Conservation (phyloP, 371 early-diverging fungal species). For the Fennellomyces sp. region DNA sequence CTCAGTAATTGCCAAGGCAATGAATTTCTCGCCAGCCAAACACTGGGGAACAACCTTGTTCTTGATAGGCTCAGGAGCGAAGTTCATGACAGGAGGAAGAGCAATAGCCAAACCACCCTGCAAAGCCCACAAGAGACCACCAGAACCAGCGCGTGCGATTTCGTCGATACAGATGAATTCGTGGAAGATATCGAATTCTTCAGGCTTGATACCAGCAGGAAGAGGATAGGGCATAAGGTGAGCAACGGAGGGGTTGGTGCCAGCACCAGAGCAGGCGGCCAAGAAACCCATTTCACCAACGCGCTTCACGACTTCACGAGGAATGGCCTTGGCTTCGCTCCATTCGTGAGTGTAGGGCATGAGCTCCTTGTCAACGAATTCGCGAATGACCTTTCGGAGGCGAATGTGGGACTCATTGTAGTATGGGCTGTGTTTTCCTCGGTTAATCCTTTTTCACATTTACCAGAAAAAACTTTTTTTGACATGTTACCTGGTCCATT, state of each 20-base stretch:
- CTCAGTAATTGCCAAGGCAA: constrained; percentile 78
- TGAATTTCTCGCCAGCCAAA: constrained; percentile 75
- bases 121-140: constrained; percentile 85
- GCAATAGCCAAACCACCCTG: constrained; percentile 68
- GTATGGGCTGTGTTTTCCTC: constrained; percentile 55
- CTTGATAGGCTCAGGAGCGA: constrained; percentile 72
- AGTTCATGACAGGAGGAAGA: constrained; percentile 82
- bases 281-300: constrained; percentile 76
- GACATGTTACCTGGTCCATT: constrained; percentile 53
- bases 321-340: constrained; percentile 84
- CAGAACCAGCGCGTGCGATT: constrained; percentile 81
- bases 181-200: constrained; percentile 80
- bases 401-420: constrained; percentile 79
- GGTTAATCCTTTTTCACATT: neutral
- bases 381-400: constrained; percentile 68
- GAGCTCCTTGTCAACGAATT: constrained; percentile 79
- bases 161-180: constrained; percentile 83
- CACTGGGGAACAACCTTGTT: constrained; percentile 71
- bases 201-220: constrained; percentile 49
- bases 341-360: constrained; percentile 84
- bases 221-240: constrained; percentile 28
- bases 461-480: neutral
- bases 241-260: constrained; percentile 30
- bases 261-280: constrained; percentile 60
- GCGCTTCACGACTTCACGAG: constrained; percentile 67